phyloP scores from a whole-genome alignment of 768 basidiomycete genomes.

The Antrodiella citrinella region DNA sequence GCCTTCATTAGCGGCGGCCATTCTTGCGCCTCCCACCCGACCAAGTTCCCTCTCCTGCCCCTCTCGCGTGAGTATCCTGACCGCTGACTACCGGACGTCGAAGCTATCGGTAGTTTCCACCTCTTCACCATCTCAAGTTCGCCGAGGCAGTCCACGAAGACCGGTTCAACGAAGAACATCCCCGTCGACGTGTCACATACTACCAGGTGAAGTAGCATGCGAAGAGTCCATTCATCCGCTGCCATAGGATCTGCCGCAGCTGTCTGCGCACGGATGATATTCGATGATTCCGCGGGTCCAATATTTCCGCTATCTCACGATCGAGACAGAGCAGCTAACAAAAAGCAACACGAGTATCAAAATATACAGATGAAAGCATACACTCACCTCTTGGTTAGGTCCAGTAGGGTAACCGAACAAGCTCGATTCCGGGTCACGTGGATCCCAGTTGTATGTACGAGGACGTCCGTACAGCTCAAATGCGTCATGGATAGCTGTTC shows the following conservation, averaged over 20 bases:
- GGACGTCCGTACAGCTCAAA: slow-evolving; percentile 89
- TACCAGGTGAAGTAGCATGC: slow-evolving; percentile 4
- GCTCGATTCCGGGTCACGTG: slow-evolving; percentile 68
- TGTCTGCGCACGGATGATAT: slow-evolving; percentile 60
- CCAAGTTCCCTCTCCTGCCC: too few species aligned
- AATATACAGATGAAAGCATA: neutral
- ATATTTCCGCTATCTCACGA: slow-evolving; percentile 65
- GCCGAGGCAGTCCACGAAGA: slow-evolving; percentile 13
- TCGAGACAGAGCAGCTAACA: slow-evolving; percentile 84
- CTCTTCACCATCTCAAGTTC: slow-evolving; percentile 12
- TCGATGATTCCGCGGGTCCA: slow-evolving; percentile 72
- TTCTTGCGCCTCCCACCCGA: too few species aligned
- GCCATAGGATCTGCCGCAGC: slow-evolving; percentile 53
- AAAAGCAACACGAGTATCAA: neutral
- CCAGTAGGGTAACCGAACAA: slow-evolving; percentile 96
- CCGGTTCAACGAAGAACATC: slow-evolving; percentile 11
- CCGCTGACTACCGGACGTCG: too few species aligned
- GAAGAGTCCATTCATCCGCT: slow-evolving; percentile 44
- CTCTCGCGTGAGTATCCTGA: too few species aligned
- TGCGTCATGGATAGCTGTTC: slow-evolving; percentile 56
- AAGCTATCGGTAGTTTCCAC: too few species aligned
- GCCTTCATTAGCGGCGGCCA: too few species aligned
- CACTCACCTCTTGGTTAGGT: slow-evolving; percentile 68
- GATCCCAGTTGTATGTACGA: slow-evolving; percentile 82
- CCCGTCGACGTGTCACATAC: slow-evolving; percentile 52